Conservation (phyloP, 2,329 filamentous ascomycete species). For the Chaetomiaceae sp. region DNA sequence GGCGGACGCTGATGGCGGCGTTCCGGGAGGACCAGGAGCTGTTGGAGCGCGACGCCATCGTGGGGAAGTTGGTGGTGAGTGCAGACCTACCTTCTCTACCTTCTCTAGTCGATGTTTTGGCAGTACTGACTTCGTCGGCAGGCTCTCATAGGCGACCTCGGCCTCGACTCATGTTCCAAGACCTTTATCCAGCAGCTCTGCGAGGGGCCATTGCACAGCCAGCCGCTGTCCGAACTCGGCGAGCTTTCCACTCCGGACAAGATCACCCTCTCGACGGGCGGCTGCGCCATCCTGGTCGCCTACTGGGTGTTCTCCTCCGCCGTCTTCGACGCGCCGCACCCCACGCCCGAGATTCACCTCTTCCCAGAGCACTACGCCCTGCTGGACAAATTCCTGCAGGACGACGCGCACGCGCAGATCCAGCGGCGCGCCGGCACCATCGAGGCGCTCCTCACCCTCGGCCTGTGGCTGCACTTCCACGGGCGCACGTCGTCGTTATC, state of each 20-base stretch:
- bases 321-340: slow-evolving; percentile 52
- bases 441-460: slow-evolving; percentile 54
- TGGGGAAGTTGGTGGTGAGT: slow-evolving; percentile 66
- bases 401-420: slow-evolving; percentile 44
- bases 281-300: slow-evolving; percentile 52
- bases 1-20: slow-evolving; percentile 54
- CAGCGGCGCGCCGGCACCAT: slow-evolving; percentile 46
- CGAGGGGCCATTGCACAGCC: slow-evolving; percentile 35
- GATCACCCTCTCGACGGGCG: slow-evolving; percentile 53
- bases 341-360: slow-evolving; percentile 47
- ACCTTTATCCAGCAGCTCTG: slow-evolving; percentile 42
- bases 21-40: slow-evolving; percentile 60
- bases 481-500: slow-evolving; percentile 40
- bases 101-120: no score
- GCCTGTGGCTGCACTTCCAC: slow-evolving; percentile 51
- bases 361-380: slow-evolving; percentile 56
- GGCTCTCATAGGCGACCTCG: slow-evolving; percentile 59
- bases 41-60: slow-evolving; percentile 55
- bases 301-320: slow-evolving; percentile 59
- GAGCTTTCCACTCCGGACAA: slow-evolving; percentile 35
- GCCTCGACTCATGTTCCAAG: slow-evolving; percentile 42
- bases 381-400: slow-evolving; percentile 46
- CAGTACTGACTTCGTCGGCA: no score
- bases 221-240: slow-evolving; percentile 37
- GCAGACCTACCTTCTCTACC: no score